Conservation (phyloP, 2,329 filamentous ascomycete genomes). For the Pseudogymnoascus sp. region DNA sequence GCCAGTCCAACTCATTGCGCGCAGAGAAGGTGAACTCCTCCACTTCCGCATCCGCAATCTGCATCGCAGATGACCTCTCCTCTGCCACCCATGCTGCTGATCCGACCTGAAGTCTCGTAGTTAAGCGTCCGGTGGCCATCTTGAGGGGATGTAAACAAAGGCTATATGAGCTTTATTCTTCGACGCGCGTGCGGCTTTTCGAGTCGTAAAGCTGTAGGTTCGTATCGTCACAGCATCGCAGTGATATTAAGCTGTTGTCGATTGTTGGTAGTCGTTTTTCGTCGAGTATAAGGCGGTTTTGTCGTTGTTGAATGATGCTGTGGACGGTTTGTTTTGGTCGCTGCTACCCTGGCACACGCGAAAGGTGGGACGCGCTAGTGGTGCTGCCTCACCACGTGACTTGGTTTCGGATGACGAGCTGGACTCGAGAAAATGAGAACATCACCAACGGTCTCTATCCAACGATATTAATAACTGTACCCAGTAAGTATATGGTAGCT, state of each 20-base stretch:
- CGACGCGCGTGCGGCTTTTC: neutral
- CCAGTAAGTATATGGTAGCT: neutral
- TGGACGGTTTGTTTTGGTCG: constrained; percentile 4
- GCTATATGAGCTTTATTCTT: neutral
- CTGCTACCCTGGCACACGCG: constrained; percentile 7
- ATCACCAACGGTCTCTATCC: neutral
- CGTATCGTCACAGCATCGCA: constrained; percentile 4
- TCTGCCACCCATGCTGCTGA: constrained; percentile 78
- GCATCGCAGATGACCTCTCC: constrained; percentile 70
- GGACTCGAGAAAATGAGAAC: neutral
- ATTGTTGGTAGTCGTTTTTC: constrained; percentile 2
- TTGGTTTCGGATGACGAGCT: neutral
- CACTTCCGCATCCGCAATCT: constrained; percentile 71
- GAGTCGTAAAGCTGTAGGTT: neutral
- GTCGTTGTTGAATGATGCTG: constrained; percentile 1
- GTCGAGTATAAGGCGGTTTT: neutral
- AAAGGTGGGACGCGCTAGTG: constrained; percentile 8
- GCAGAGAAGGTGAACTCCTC: constrained; percentile 92
- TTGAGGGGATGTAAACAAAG: constrained; percentile 10
- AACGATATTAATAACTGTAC: neutral
- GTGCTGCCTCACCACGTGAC: constrained; percentile 1
- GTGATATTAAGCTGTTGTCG: neutral
- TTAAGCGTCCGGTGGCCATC: constrained; percentile 31
- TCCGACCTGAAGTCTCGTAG: constrained; percentile 61
- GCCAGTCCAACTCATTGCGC: constrained; percentile 91